Percentiles rank a stretch among this genome's conserved stretches.
These are phyloP conservation scores for Climacium dendroides DNA, from an alignment of 225 moss, liverwort and hornwort species.

Conservation along the genomic window DNA sequence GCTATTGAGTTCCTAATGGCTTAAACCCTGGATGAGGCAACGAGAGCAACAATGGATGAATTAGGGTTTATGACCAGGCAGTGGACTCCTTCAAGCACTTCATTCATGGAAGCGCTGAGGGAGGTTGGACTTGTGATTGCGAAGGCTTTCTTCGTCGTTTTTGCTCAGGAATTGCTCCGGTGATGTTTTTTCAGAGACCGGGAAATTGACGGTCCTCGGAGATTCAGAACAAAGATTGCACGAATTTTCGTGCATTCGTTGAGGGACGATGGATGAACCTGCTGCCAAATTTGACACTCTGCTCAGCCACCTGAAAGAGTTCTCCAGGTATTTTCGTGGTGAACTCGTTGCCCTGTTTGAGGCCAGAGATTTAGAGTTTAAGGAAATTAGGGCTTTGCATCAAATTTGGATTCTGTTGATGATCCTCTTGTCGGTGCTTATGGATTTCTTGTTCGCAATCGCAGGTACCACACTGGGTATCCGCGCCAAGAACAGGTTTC, in stretches of 20 bases:
- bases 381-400: background rate
- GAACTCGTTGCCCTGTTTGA: background rate
- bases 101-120: background rate
- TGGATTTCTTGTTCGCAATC: background rate
- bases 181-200: background rate
- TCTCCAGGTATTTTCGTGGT: constrained; percentile 7
- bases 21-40: background rate
- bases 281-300: constrained; percentile 14
- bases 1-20: background rate
- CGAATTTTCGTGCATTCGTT: background rate
- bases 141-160: background rate
- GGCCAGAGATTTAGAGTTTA: background rate
- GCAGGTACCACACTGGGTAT: constrained; percentile 67
- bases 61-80: background rate
- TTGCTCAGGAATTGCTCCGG: background rate
- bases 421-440: background rate
- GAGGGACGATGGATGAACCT: constrained; percentile 6
- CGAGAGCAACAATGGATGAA: constrained; percentile 5
- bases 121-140: background rate
- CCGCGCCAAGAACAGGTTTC: constrained; percentile 37
- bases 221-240: background rate
- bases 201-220: background rate
- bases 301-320: constrained; percentile 21
- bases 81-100: background rate
- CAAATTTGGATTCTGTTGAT: background rate